phyloP scores from a whole-genome alignment of 192 early-diverging fungal species.

The Backusella australiensis region DNA sequence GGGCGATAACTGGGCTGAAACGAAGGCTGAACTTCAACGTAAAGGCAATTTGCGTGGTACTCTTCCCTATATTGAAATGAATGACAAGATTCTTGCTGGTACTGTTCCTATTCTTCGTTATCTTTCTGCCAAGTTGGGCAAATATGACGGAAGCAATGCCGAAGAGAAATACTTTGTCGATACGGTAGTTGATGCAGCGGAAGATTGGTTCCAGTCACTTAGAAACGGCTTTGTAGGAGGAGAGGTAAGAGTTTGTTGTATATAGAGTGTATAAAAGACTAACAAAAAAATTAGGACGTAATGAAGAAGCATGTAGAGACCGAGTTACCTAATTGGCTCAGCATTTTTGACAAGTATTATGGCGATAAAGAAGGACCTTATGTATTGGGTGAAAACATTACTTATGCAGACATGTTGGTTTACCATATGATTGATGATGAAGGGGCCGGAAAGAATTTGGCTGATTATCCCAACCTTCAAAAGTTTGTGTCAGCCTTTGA shows the following conservation, averaged over 20 bases:
- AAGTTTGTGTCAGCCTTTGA: neutral
- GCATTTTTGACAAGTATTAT: neutral
- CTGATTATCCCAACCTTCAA: neutral
- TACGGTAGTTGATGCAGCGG: neutral
- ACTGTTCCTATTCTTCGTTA: slow-evolving; percentile 2
- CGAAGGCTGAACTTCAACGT: neutral
- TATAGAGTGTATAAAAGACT: neutral
- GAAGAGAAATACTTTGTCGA: neutral
- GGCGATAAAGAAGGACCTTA: neutral
- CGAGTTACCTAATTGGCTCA: neutral
- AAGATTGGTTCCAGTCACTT: neutral
- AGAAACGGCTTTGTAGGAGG: neutral
- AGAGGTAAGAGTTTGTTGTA: neutral
- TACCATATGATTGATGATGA: neutral
- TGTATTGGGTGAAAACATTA: neutral
- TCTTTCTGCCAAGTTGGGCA: slow-evolving; percentile 1
- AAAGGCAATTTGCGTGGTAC: neutral
- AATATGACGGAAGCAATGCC: neutral
- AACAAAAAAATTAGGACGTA: neutral
- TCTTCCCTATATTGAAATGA: neutral
- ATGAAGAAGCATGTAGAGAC: neutral
- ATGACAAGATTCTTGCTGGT: neutral
- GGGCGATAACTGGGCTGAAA: neutral
- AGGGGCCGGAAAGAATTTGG: neutral
- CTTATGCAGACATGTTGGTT: neutral